Evolutionary conservation across 2,329 filamentous ascomycete species (phyloP), one percentile per base, ranked within the genome.

Genomic region (Clonostachys rosea): DNA sequence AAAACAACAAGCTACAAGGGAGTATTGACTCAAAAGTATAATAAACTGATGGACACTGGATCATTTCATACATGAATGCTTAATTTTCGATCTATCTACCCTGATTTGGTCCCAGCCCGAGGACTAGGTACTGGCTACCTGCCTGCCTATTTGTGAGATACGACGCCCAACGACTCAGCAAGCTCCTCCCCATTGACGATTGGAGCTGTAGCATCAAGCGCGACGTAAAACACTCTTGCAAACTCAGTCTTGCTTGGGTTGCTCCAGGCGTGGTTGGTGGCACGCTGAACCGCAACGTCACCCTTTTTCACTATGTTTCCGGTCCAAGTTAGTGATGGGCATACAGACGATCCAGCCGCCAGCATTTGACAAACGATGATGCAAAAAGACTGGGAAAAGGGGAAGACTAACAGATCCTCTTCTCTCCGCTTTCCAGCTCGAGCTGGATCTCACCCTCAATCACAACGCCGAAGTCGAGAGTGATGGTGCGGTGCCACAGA

Each of bases 391-490:
- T 30, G 24, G 24, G 5, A 10, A 30, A 30, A 30, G 10, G 24
- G 24, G 24, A 30, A 30, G 24, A 30, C 24, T 30, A 30, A 30
- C 24, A 30, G 8, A 30, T 30, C 9, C 24, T 65, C 46, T 54
- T 65, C 50, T 74, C 75, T 1, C 78, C 75, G 14, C 69, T 70
- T 52, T 81, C 79, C 7, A 82, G 57, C 7, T 73, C 48, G 59
- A 81, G 63, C 52, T 79, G 74, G 36, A 82, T 56, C 56, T 71
- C 67, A 2, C 79, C 79, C 53, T 81, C 75, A 4, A 83, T 52
- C 6, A 81, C 67, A 42, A 81, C 66, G 6, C 76, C 78, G 52
- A 75, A 80, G 54, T 83, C 78, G 4, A 82, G 62, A 42, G 70
- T 77, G 52, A 74, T 66, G 1, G 79, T 81, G 30, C 77, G 69